phyloP scores from a whole-genome alignment of 2,329 filamentous ascomycete species.

The Macroventuria anomochaeta region DNA sequence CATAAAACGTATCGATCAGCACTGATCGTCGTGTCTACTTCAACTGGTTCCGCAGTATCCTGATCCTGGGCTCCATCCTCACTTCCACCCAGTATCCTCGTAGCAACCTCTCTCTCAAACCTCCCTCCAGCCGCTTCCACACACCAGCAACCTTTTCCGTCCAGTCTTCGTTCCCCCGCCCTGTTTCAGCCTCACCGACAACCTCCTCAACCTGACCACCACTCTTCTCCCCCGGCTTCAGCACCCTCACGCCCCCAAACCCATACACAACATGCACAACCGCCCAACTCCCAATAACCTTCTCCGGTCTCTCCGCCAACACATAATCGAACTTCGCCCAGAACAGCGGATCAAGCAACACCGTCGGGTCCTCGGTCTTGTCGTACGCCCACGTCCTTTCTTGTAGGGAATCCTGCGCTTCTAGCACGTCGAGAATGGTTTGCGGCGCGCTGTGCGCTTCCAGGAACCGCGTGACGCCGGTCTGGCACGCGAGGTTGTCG shows the following conservation, averaged over 20 bases:
- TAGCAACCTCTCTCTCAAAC: conserved; percentile 47
- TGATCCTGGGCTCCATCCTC: conserved; percentile 61
- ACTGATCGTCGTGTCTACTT: background rate
- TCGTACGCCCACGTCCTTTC: conserved; percentile 61
- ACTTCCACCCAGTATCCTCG: conserved; percentile 63
- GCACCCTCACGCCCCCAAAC: conserved; percentile 58
- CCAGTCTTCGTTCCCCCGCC: conserved; percentile 25
- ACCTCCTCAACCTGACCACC: conserved; percentile 23
- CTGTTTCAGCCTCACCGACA: conserved; percentile 19
- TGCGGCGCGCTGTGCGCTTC: conserved; percentile 43
- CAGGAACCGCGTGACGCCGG: conserved; percentile 67
- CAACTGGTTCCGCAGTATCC: conserved; percentile 54
- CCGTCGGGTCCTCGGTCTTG: conserved; percentile 62
- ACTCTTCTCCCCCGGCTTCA: conserved; percentile 53
- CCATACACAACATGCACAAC: conserved; percentile 58
- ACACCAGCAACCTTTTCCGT: conserved; percentile 24
- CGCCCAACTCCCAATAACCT: conserved; percentile 60
- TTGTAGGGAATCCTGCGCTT: conserved; percentile 23
- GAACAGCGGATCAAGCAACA: conserved; percentile 59
- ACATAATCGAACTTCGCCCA: conserved; percentile 67
- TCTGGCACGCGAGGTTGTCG: conserved; percentile 68
- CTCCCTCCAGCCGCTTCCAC: conserved; percentile 41
- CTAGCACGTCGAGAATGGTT: conserved; percentile 36
- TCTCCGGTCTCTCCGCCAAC: conserved; percentile 59
- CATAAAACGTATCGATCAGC: background rate